A percentile compares a stretch with the other conserved stretches of the same genome.
phyloP scores from a whole-genome alignment of 805 yeast genomes.

The Yarrowia osloensis region DNA sequence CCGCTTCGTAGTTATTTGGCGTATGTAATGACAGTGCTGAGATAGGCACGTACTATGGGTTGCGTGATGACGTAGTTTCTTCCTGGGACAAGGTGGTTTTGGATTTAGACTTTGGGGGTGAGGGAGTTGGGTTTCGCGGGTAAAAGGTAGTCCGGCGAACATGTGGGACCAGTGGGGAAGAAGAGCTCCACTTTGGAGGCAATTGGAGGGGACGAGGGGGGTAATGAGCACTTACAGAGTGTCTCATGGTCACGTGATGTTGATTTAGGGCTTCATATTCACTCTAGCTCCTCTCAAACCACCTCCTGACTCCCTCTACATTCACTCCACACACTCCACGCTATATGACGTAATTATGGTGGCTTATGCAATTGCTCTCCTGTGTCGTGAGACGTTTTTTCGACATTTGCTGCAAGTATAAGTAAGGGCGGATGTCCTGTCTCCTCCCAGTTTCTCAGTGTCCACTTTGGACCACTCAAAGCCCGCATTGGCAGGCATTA shows the following conservation, averaged over 20 bases:
- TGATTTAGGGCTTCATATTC: no score
- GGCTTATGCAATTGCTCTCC: no score
- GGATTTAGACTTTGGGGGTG: not conserved
- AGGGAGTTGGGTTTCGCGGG: not conserved
- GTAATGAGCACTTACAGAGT: no score
- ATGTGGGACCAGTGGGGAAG: not conserved
- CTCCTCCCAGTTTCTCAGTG: no score
- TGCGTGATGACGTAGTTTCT: slow-evolving; percentile 27
- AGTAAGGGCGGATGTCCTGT: no score
- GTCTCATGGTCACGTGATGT: no score
- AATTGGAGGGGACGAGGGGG: not conserved
- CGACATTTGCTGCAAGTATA: no score
- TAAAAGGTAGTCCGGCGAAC: not conserved
- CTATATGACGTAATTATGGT: not conserved
- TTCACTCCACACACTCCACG: not conserved
- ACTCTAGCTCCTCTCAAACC: no score
- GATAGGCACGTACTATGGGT: not conserved
- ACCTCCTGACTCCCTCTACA: no score
- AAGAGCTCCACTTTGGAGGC: not conserved
- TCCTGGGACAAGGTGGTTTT: not conserved
- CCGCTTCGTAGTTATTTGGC: not conserved
- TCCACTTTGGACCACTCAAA: no score
- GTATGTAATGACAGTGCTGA: not conserved
- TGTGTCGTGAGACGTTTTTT: no score
- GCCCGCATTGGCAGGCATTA: no score